Percentiles rank a stretch among this genome's conserved stretches.
These are phyloP conservation scores for Cercospora sp. DNA, from an alignment of 2,329 filamentous ascomycete genomes.

Conservation along the genomic window DNA sequence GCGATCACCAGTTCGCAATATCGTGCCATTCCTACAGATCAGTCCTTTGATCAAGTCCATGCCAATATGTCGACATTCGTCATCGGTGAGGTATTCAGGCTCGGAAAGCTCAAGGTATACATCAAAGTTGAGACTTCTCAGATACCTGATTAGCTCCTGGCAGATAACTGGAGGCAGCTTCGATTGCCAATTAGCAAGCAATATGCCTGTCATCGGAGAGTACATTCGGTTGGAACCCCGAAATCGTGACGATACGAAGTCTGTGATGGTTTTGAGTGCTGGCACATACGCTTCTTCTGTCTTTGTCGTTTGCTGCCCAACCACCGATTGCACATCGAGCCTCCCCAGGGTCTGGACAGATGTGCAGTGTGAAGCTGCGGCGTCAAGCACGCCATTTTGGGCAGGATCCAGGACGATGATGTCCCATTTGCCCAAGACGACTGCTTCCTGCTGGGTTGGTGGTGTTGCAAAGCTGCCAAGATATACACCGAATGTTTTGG, in stretches of 20 bases:
- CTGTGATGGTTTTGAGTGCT: slow-evolving; percentile 18
- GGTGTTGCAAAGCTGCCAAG: slow-evolving; percentile 32
- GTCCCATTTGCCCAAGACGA: slow-evolving; percentile 32
- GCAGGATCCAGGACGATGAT: slow-evolving; percentile 32
- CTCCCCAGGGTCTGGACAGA: slow-evolving; percentile 31
- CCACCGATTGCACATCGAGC: slow-evolving; percentile 21
- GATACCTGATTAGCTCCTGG: slow-evolving; percentile 38
- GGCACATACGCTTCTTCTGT: background rate
- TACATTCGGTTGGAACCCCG: slow-evolving; percentile 36
- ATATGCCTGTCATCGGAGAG: slow-evolving; percentile 43
- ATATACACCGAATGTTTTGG: slow-evolving; percentile 34
- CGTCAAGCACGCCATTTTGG: slow-evolving; percentile 26
- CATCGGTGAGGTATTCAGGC: slow-evolving; percentile 43
- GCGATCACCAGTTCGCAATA: slow-evolving; percentile 45
- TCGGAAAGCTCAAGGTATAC: slow-evolving; percentile 48
- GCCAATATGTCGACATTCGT: slow-evolving; percentile 41
- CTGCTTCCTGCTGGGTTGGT: slow-evolving; percentile 24
- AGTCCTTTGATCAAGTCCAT: slow-evolving; percentile 41
- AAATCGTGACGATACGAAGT: slow-evolving; percentile 25
- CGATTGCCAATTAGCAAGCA: slow-evolving; percentile 47
- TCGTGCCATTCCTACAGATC: slow-evolving; percentile 43
- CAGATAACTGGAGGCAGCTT: slow-evolving; percentile 37
- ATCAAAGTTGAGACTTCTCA: slow-evolving; percentile 42
- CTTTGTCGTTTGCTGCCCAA: background rate
- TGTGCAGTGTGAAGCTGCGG: slow-evolving; percentile 29